phyloP scores from a whole-genome alignment of 2,329 filamentous ascomycete species.

The Stagonosporopsis vannaccii region DNA sequence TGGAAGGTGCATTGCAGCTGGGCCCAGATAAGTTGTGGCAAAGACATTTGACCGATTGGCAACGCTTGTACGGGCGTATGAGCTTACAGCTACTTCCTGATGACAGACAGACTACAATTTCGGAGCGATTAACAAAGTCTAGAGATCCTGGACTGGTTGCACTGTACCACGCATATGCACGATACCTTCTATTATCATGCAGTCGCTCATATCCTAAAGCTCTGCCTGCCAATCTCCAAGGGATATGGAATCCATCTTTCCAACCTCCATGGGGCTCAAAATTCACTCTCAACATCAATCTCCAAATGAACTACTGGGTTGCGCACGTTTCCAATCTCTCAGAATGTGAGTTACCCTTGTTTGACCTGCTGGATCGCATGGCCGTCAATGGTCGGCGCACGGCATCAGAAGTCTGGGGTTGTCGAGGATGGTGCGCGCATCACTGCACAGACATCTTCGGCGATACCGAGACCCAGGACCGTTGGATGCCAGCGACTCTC shows the following conservation, averaged over 20 bases:
- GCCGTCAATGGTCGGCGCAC: constrained; percentile 39
- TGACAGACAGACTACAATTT: neutral
- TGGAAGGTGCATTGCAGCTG: constrained; percentile 23
- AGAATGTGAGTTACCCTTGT: constrained; percentile 53
- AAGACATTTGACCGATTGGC: constrained; percentile 47
- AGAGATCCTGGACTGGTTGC: constrained; percentile 28
- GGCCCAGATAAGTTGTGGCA: constrained; percentile 31
- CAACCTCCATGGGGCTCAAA: constrained; percentile 57
- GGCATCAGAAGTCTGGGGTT: constrained; percentile 29
- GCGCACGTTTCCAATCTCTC: constrained; percentile 32
- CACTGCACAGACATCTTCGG: constrained; percentile 41
- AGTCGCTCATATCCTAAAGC: constrained; percentile 34
- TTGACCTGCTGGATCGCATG: constrained; percentile 51
- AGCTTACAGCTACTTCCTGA: constrained; percentile 11
- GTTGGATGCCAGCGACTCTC: constrained; percentile 32
- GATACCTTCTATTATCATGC: constrained; percentile 51
- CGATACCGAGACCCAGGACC: constrained; percentile 32
- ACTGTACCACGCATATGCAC: constrained; percentile 51
- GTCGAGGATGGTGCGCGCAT: constrained; percentile 35
- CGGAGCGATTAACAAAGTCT: neutral
- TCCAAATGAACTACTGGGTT: constrained; percentile 63
- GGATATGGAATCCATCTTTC: constrained; percentile 54
- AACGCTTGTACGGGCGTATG: constrained; percentile 16
- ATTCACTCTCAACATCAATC: constrained; percentile 62
- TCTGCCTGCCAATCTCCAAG: constrained; percentile 56